Evolutionary conservation across 805 yeast species (phyloP).

Genomic region (Saturnispora saitoi): DNA sequence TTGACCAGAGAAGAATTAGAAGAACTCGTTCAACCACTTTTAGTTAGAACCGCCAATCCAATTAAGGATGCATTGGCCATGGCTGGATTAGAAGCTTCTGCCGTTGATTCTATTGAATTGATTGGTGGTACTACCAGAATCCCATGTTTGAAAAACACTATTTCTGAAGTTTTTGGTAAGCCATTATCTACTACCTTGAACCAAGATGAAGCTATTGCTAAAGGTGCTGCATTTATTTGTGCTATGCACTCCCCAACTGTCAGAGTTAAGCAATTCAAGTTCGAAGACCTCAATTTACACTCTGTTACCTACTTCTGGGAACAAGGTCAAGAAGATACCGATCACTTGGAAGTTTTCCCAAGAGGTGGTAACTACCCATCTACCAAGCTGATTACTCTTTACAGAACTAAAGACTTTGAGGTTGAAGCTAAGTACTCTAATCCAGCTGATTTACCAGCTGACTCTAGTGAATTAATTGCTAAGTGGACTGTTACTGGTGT

Average conservation of each 20-base stretch:
- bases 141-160: conserved; percentile 79
- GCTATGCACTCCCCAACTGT: conserved; percentile 98
- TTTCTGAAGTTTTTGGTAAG: conserved; percentile 75
- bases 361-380: conserved; percentile 88
- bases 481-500: conserved; percentile 86
- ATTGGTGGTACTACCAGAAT: conserved; percentile 99
- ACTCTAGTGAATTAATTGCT: conserved; percentile 60
- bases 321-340: conserved; percentile 83
- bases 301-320: conserved; percentile 95
- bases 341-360: conserved; percentile 94
- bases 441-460: conserved; percentile 62
- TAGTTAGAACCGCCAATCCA: conserved; percentile 69
- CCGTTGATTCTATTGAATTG: conserved; percentile 85
- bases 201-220: conserved; percentile 98
- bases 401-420: conserved; percentile 82
- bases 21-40: conserved; percentile 75
- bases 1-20: conserved; percentile 89
- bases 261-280: conserved; percentile 97
- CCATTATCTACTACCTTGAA: conserved; percentile 88
- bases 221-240: conserved; percentile 98
- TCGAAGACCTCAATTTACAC: conserved; percentile 87
- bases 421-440: conserved; percentile 81
- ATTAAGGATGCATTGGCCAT: conserved; percentile 71
- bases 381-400: conserved; percentile 89
- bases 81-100: conserved; percentile 65